These are phyloP conservation scores for Populus hybrid DNA, from an alignment of 441 rosid species.

Conservation along the genomic window DNA sequence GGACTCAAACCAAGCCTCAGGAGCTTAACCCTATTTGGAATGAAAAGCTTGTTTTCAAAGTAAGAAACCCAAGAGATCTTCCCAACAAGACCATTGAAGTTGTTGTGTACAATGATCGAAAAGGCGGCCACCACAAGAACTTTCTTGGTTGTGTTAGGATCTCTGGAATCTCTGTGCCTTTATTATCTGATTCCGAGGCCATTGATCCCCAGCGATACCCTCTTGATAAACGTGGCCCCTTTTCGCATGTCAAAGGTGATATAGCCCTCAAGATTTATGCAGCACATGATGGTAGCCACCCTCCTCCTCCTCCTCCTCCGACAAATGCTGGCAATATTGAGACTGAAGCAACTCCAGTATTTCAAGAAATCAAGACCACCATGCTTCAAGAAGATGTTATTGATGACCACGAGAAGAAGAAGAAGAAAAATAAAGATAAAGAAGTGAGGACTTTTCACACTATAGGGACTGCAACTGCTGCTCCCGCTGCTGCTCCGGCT, in stretches of 20 bases:
- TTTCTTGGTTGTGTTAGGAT: constrained; percentile 81
- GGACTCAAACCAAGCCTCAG: constrained; percentile 59
- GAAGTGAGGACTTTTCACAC: constrained; percentile 66
- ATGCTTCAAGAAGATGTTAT: constrained; percentile 20
- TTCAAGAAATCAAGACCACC: constrained; percentile 33
- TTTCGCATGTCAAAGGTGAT: constrained; percentile 71
- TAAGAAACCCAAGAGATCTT: constrained; percentile 60
- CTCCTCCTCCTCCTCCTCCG: constrained; percentile 5
- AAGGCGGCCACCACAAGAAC: constrained; percentile 43
- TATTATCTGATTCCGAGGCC: constrained; percentile 53
- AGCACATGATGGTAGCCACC: constrained; percentile 18
- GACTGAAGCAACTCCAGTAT: constrained; percentile 26
- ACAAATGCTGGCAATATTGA: constrained; percentile 9
- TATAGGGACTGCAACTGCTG: constrained; percentile 42
- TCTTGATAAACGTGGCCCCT: constrained; percentile 70
- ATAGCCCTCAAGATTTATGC: constrained; percentile 56
- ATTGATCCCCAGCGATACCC: constrained; percentile 56
- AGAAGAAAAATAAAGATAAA: constrained; percentile 45
- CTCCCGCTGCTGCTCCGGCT: constrained; percentile 19
- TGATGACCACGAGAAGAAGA: constrained; percentile 23
- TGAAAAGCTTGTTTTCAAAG: constrained; percentile 64
- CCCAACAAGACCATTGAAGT: constrained; percentile 52
- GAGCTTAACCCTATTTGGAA: constrained; percentile 87
- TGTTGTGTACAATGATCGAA: constrained; percentile 49
- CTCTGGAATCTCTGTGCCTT: constrained; percentile 56